Percentiles rank a stretch among this genome's conserved stretches.
Evolutionary conservation across 129 eudicot species (phyloP).

Genomic region (Apium graveolens): DNA sequence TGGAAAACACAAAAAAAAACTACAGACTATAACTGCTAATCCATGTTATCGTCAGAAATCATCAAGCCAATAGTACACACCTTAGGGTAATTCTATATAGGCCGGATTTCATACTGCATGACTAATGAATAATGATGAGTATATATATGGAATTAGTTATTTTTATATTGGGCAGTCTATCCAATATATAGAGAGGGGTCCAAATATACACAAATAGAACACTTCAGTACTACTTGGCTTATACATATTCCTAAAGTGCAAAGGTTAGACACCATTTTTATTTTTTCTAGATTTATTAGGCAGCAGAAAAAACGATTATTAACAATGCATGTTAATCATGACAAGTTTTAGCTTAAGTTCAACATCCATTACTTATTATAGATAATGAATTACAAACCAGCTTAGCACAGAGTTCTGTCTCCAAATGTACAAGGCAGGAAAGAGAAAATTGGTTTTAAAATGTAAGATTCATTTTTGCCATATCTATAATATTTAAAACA

Average conservation of each 20-base stretch:
- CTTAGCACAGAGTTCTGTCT: neutral
- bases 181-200: neutral
- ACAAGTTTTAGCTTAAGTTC: no score
- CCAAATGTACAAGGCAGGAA: neutral
- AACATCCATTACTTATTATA: neutral
- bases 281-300: neutral
- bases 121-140: neutral
- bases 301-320: neutral
- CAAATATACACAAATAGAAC: neutral
- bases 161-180: neutral
- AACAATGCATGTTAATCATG: no score
- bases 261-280: neutral
- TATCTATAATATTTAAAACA: neutral
- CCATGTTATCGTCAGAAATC: neutral
- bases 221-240: neutral
- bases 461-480: neutral
- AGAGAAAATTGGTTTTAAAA: neutral
- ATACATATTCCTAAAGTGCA: neutral
- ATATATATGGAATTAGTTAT: no score
- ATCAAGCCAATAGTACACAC: neutral
- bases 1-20: neutral
- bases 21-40: neutral
- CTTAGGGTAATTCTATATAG: neutral
- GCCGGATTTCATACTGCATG: neutral
- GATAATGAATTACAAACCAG: neutral